A percentile compares a stretch with the other conserved stretches of the same genome.
Evolutionary conservation across 345 rosid genomes (phyloP).

Genomic region (Lepidium aucheri): DNA sequence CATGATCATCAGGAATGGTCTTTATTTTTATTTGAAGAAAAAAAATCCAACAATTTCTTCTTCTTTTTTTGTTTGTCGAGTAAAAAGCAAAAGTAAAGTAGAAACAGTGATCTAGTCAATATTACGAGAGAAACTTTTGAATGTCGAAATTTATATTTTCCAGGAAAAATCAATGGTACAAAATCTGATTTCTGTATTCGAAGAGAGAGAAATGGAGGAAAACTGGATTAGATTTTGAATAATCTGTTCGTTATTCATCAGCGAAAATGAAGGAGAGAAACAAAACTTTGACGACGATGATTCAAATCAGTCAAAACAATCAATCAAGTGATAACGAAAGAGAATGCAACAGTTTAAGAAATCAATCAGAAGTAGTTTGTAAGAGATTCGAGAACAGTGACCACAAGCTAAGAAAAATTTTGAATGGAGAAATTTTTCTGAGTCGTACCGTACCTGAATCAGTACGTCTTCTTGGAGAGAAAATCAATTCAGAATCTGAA

Average conservation of each 20-base stretch:
- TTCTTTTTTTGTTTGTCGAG: not conserved
- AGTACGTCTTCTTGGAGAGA: too few species aligned
- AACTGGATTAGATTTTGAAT: not conserved
- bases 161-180: not conserved
- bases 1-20: conserved; percentile 3
- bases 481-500: not conserved
- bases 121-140: conserved; percentile 4
- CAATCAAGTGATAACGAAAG: not conserved
- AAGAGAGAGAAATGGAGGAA: not conserved
- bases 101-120: conserved; percentile 12
- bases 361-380: not conserved
- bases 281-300: not conserved
- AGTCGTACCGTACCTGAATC: conserved; percentile 6
- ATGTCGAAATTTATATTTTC: not conserved
- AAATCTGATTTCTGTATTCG: not conserved
- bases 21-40: not conserved
- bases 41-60: not conserved
- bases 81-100: conserved; percentile 27
- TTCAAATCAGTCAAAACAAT: not conserved
- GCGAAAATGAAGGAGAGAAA: not conserved
- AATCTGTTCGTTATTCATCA: not conserved
- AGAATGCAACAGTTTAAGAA: not conserved
- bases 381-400: not conserved
- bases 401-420: not conserved
- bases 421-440: not conserved